Conservation (phyloP, 192 early-diverging fungal species). For the Mortierella claussenii region DNA sequence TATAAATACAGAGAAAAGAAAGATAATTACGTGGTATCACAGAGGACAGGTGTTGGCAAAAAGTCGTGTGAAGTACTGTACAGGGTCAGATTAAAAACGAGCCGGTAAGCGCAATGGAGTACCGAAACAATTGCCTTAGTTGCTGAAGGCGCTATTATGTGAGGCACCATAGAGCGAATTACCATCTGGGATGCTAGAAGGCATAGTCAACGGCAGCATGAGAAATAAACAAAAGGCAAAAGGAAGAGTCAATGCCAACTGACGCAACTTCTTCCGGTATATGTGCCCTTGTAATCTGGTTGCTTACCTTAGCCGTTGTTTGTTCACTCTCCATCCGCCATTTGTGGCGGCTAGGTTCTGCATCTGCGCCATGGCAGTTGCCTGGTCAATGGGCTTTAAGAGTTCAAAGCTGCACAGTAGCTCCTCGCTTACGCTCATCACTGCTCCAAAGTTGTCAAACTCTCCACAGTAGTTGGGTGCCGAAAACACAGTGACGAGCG, state of each 20-base stretch:
- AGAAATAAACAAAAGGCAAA: not conserved
- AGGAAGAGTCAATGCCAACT: not conserved
- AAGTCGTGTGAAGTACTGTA: too few species aligned
- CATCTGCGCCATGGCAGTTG: conserved; percentile 46
- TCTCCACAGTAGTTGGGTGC: conserved; percentile 99
- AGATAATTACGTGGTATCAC: too few species aligned
- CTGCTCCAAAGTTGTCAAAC: conserved; percentile 91
- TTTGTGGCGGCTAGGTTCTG: conserved; percentile 40
- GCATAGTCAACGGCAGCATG: not conserved
- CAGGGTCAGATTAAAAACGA: too few species aligned
- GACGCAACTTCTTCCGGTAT: conserved; percentile 1
- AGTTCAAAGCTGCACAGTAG: conserved; percentile 93
- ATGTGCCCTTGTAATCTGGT: too few species aligned
- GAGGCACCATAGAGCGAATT: conserved; percentile 25
- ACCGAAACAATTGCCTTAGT: not conserved
- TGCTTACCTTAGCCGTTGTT: conserved; percentile 43
- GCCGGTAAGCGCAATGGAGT: not conserved
- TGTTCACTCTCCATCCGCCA: conserved; percentile 49
- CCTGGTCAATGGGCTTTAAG: conserved; percentile 66
- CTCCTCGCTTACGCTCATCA: conserved; percentile 93
- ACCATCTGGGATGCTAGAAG: conserved; percentile 28
- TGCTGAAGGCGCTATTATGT: conserved; percentile 4
- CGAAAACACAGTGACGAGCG: conserved; percentile 92
- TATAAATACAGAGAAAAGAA: too few species aligned
- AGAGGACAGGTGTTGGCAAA: too few species aligned